Evolutionary conservation across 495 filamentous ascomycete species (phyloP), one percentile per base, ranked within the genome.

Genomic region (Aspergillus avenaceus): DNA sequence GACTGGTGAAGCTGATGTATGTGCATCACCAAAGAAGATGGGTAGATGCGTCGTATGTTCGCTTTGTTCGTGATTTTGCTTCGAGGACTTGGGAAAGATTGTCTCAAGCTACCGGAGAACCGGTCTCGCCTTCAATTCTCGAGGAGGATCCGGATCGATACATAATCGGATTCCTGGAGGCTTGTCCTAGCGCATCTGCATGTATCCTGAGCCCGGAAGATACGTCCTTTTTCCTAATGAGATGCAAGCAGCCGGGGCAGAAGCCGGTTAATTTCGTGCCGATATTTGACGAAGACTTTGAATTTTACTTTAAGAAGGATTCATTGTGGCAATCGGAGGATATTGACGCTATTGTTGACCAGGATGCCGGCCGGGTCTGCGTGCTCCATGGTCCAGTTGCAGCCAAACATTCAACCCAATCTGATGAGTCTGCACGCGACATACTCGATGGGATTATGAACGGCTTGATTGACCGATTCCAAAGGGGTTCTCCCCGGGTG

Each of bases 261-360:
- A 74, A 71, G 45, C 69, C 71, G 4, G 67, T 74, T 1, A 58
- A 59, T 8, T 74, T 74, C 37, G 55, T 72, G 16, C 69, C 69
- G 6, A 50, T 51, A 4, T 34, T 74, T 0, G 63, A 74, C 26
- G 64, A 72, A 5, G 58, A 68, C 29, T 74, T 74, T 25, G 71
- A 74, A 44, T 60, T 54, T 9, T 74, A 62, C 46, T 74, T 74
- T 59, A 74, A 74, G 44, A 74, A 74, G 34, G 71, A 74, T 41
- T 72, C 67, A 3, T 44, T 74, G 2, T 74, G 71, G 71, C 71
- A 74, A 42, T 64, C 67, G 1, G 69, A 74, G 47, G 64, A 72
- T 41, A 32, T 72, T 14, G 69, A 66, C 21, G 69, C 71, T 1
- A 67, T 73, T 24, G 52, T 65, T 18, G 58, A 55, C 26, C 54